phyloP scores from a whole-genome alignment of 2,329 filamentous ascomycete species.

The Simplicillium aogashimaense region DNA sequence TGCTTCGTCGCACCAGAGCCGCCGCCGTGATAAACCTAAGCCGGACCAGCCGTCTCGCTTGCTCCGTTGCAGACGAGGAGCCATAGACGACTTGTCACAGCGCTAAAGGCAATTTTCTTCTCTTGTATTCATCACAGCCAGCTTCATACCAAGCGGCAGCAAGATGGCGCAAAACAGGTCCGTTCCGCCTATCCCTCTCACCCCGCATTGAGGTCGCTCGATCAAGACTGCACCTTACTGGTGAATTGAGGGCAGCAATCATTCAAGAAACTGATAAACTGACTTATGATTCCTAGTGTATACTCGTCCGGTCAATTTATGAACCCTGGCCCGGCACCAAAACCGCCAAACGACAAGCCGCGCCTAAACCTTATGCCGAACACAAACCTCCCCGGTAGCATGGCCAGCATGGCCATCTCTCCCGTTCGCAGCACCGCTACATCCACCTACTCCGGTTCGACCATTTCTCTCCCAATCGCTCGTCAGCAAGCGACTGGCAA shows the following conservation, averaged over 20 bases:
- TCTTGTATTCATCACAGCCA: neutral
- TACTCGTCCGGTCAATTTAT: conserved; percentile 68
- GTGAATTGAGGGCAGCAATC: too few relatives aligned
- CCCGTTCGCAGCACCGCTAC: conserved; percentile 57
- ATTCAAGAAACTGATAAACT: conserved; percentile 3
- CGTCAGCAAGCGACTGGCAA: conserved; percentile 51
- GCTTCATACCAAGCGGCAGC: neutral
- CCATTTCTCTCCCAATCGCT: conserved; percentile 61
- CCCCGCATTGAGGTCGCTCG: neutral
- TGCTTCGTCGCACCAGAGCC: too few relatives aligned
- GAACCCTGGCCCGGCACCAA: conserved; percentile 92
- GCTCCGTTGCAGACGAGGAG: too few relatives aligned
- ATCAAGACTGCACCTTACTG: too few relatives aligned
- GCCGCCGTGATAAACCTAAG: too few relatives aligned
- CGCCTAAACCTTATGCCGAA: conserved; percentile 72
- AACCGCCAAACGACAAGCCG: conserved; percentile 75
- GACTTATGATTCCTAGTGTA: conserved; percentile 26
- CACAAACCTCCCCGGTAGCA: conserved; percentile 65
- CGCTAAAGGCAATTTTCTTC: too few relatives aligned
- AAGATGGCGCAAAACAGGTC: neutral
- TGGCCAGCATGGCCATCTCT: conserved; percentile 69
- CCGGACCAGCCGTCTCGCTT: too few relatives aligned
- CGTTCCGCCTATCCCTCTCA: neutral
- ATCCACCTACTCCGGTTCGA: conserved; percentile 60
- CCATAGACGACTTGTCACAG: too few relatives aligned